phyloP scores from a whole-genome alignment of 106 monocot genomes.

The Apostasia shenzhenica region DNA sequence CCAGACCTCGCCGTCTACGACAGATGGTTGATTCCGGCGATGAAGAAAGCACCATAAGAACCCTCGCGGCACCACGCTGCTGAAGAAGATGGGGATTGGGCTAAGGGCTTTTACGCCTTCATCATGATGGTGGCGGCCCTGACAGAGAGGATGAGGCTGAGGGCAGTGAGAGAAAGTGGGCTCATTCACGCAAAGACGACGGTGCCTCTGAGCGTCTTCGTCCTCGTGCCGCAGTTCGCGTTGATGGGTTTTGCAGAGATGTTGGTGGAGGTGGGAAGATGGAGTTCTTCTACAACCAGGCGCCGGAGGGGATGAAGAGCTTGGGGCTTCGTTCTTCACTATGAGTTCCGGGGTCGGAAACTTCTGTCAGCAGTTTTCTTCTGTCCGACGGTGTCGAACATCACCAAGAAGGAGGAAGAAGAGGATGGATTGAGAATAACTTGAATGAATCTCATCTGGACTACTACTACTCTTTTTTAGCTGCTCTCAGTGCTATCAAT shows the following conservation, averaged over 20 bases:
- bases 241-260: constrained; percentile 49
- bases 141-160: neutral
- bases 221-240: constrained; percentile 15
- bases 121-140: neutral
- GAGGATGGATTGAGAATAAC: constrained; percentile 60
- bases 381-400: constrained; percentile 30
- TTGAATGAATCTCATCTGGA: constrained; percentile 38
- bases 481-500: constrained; percentile 21
- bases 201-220: too few species aligned
- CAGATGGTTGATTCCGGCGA: neutral
- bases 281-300: constrained; percentile 55
- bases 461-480: constrained; percentile 29
- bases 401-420: constrained; percentile 27
- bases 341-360: constrained; percentile 57
- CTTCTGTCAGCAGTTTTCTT: constrained; percentile 58
- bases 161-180: neutral
- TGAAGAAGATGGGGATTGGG: constrained; percentile 9
- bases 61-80: constrained; percentile 11
- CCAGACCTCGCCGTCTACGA: neutral
- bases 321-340: constrained; percentile 44
- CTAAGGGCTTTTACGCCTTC: neutral
- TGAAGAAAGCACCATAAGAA: constrained; percentile 3
- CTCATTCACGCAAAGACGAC: too few species aligned
- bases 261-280: constrained; percentile 27
- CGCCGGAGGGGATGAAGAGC: constrained; percentile 51